A percentile compares a stretch with the other conserved stretches of the same genome.
Conservation (phyloP, 1,139 yeast species). For the Hanseniaspora uvarum region DNA sequence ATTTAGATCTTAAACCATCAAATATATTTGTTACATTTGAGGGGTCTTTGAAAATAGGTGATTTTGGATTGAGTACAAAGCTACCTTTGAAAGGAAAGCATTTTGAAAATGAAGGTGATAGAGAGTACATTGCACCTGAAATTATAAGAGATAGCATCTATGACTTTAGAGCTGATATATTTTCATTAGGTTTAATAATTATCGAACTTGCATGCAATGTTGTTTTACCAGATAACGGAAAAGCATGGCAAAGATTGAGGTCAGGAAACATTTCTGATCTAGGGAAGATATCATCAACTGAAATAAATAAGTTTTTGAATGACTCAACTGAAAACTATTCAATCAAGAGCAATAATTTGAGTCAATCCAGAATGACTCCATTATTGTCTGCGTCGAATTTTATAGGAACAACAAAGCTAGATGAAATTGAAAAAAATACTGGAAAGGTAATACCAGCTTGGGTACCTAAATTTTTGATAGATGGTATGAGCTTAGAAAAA, state of each 20-base stretch:
- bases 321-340: conserved; percentile 26
- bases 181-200: conserved; percentile 82
- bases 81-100: conserved; percentile 36
- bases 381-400: conserved; percentile 17
- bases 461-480: conserved; percentile 77
- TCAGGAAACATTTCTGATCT: conserved; percentile 96
- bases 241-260: conserved; percentile 91
- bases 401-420: conserved; percentile 20
- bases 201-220: conserved; percentile 95
- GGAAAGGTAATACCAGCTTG: conserved; percentile 45
- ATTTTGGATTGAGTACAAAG: conserved; percentile 60
- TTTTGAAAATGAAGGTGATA: conserved; percentile 90
- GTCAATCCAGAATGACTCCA: conserved; percentile 15
- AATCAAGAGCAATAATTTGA: not conserved
- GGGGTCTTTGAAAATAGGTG: conserved; percentile 63
- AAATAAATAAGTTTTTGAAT: conserved; percentile 33
- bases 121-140: conserved; percentile 97
- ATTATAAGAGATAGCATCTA: conserved; percentile 71
- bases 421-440: conserved; percentile 24
- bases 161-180: conserved; percentile 88
- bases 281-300: conserved; percentile 70
- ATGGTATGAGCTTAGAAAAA: conserved; percentile 65
- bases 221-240: conserved; percentile 88
- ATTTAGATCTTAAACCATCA: conserved; percentile 88
- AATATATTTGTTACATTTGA: conserved; percentile 89